Evolutionary conservation across 116 monocot genomes (phyloP).

Genomic region (Papilionanthe hybrid): DNA sequence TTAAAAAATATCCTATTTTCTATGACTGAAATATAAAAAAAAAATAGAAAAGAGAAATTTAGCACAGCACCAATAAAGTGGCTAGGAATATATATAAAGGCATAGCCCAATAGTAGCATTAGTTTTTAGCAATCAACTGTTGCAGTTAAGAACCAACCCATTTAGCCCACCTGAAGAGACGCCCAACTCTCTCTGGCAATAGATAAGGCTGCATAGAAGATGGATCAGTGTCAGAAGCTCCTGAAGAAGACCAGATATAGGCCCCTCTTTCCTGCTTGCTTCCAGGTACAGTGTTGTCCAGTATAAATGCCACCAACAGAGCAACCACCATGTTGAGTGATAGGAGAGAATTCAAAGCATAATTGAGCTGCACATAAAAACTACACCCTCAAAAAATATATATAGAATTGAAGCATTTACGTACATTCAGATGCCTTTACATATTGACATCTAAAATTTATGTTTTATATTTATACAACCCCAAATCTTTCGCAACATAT

Average conservation of each 20-base stretch:
- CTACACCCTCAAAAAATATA: not conserved
- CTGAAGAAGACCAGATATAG: slow-evolving; percentile 82
- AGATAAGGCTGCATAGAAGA: slow-evolving; percentile 48
- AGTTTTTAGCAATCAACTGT: not conserved
- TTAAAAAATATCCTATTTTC: not conserved
- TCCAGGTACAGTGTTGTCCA: slow-evolving; percentile 98
- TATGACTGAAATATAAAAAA: not conserved
- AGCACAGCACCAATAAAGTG: too few species aligned
- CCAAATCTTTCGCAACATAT: too few species aligned
- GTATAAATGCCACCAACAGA: slow-evolving; percentile 71
- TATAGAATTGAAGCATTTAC: too few species aligned
- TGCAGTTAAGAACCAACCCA: slow-evolving; percentile 63
- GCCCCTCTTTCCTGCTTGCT: slow-evolving; percentile 85
- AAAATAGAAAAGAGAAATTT: not conserved
- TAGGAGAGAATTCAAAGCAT: slow-evolving; percentile 75
- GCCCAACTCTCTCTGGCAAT: slow-evolving; percentile 57
- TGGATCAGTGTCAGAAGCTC: slow-evolving; percentile 23
- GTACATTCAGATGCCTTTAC: too few species aligned
- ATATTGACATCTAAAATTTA: too few species aligned
- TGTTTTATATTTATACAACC: too few species aligned
- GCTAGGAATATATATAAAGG: not conserved
- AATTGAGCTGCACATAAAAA: slow-evolving; percentile 60
- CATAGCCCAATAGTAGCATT: not conserved
- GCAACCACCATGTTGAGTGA: slow-evolving; percentile 97
- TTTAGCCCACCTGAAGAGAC: slow-evolving; percentile 69